Base-by-base conservation (phyloP, 2,329 filamentous ascomycete species). In the Colletotrichum noveboracense region DNA sequence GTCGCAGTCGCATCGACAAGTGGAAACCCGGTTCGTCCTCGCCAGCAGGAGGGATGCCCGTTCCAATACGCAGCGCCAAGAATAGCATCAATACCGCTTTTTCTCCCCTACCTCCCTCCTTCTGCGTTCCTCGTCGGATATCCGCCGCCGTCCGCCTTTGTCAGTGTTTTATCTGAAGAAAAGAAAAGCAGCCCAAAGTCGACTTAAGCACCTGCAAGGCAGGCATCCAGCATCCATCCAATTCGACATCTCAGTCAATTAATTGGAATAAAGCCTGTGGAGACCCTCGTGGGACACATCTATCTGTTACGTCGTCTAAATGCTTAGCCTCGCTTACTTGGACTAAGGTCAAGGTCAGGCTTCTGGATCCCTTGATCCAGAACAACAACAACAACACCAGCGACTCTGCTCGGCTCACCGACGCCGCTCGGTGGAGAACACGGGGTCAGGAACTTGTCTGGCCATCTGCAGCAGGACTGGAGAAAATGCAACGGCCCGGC, bases 251-350 rank as follows among this genome's bases (percentile, higher is more conserved):
- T 52, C 67, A 66, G 36, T 60, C 5, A 8, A 60, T 66, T 67
- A 66, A 32, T 43, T 68, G 43, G 21, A 66, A 64, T 38, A 68
- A 60, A 56, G n/a, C 48, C 34, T 16, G 34, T 65, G 73, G 73
- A 58, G 58, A 58, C 10, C 28, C 6, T 21, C 64, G 56, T 68
- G 70, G 73, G 55, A 32, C 55, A 9, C 66, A 36, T 73, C 18
- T 60, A 65, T 26, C n/a, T 73, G 73, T 43, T 62, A 75, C 73
- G 14, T 75, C 70, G 73, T 34, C 73, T 73, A 73, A 75, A 73
- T 75, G 73, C 73, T 73, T 75, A 73, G 73, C 73, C 64, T 68
- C 21, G 56, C 43, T 52, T 48, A 72, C 73, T 68, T 55, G 43
- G 26, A 18, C 69, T 30, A 69, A 21, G 56, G 48, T 24, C 38